Evolutionary conservation across 139 green algal species (phyloP), one percentile per base, ranked within the genome.

Genomic region (Penium margaritaceum): DNA sequence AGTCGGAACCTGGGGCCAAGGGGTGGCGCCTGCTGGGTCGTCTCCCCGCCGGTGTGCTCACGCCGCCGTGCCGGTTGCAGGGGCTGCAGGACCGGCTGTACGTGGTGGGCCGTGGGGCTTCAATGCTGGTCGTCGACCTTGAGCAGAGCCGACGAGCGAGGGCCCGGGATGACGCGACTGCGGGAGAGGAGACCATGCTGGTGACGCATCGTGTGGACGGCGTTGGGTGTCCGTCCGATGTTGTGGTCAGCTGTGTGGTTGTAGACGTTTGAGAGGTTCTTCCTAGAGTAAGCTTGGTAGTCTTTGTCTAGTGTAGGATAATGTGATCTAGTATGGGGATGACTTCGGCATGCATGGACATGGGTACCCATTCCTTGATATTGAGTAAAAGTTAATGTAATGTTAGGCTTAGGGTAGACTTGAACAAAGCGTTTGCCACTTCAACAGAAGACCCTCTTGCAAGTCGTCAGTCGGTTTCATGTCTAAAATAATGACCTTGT

Each of bases 251-350:
- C 35, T 71, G 63, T 15, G 39, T 62, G 2, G 63, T 71, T 33
- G 32, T 71, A 32, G 44, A 71, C 30, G 15, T 71, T 17, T 70
- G 33, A 70, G n/a, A n/a, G n/a, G n/a, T n/a, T n/a, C n/a, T n/a
- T n/a, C n/a, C n/a, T n/a, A n/a, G n/a, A n/a, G n/a, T n/a, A n/a
- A n/a, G n/a, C n/a, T n/a, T n/a, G n/a, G n/a, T n/a, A n/a, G n/a
- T n/a, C n/a, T n/a, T n/a, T n/a, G n/a, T n/a, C n/a, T n/a, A n/a
- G n/a, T n/a, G n/a, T n/a, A n/a, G n/a, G n/a, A n/a, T n/a, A n/a
- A n/a, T n/a, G n/a, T n/a, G n/a, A n/a, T n/a, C n/a, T n/a, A n/a
- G n/a, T n/a, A n/a, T n/a, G n/a, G n/a, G n/a, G n/a, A n/a, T n/a
- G n/a, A n/a, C n/a, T n/a, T n/a, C n/a, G n/a, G n/a, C n/a, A n/a